A percentile compares a stretch with the other conserved stretches of the same genome.
Conservation (phyloP, 2,329 filamentous ascomycete genomes). For the Trichophyton simii region DNA sequence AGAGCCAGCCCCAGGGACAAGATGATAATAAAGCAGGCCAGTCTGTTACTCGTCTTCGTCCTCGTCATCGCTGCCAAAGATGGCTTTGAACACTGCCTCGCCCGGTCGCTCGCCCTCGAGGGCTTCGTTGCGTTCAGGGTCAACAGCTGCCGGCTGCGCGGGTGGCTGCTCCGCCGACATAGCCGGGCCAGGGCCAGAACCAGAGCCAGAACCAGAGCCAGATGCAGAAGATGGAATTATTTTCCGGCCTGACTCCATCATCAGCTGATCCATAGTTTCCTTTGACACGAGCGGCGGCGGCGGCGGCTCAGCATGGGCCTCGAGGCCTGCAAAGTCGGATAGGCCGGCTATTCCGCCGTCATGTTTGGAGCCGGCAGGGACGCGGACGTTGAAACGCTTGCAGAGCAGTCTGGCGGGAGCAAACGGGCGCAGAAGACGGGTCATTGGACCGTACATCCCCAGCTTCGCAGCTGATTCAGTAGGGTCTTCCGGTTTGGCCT, state of each 20-base stretch:
- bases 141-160: constrained; percentile 35
- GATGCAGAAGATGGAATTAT: neutral
- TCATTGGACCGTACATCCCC: constrained; percentile 88
- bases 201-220: neutral
- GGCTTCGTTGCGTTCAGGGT: constrained; percentile 66
- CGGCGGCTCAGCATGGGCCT: constrained; percentile 22
- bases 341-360: constrained; percentile 27
- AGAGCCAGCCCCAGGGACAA: neutral
- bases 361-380: constrained; percentile 50
- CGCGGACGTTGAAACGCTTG: constrained; percentile 82
- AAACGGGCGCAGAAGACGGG: constrained; percentile 58
- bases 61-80: constrained; percentile 80
- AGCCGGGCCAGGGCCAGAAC: neutral
- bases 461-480: constrained; percentile 76
- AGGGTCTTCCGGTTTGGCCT: constrained; percentile 54
- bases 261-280: constrained; percentile 43
- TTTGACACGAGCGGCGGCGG: constrained; percentile 40
- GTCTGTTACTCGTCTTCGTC: constrained; percentile 35
- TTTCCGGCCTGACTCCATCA: constrained; percentile 32
- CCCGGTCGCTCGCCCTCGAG: constrained; percentile 61
- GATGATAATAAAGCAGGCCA: neutral
- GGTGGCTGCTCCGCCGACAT: constrained; percentile 8
- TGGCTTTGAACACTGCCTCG: constrained; percentile 76
- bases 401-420: constrained; percentile 75
- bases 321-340: constrained; percentile 19